Conservation (phyloP, 164 flowering plant genomes). For the Aristolochia fimbriata region DNA sequence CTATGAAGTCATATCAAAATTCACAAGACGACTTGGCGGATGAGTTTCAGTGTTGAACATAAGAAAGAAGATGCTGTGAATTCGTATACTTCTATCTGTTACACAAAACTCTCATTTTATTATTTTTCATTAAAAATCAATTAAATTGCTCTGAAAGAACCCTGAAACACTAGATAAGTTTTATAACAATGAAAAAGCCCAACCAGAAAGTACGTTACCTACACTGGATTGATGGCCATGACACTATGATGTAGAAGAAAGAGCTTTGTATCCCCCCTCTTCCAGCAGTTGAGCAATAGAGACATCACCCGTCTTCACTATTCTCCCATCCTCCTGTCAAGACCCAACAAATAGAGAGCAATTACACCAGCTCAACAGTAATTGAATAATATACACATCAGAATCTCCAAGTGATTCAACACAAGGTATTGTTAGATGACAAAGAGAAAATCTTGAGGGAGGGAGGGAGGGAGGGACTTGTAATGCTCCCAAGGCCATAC, state of each 20-base stretch:
- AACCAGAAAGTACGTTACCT: background rate
- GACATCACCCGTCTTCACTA: slow-evolving; percentile 76
- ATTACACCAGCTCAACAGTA: background rate
- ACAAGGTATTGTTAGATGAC: background rate
- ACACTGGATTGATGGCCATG: background rate
- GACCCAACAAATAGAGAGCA: slow-evolving; percentile 1
- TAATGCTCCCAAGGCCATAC: slow-evolving; percentile 31
- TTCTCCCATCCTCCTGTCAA: slow-evolving; percentile 72
- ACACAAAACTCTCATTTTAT: no score
- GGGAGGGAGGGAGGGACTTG: background rate
- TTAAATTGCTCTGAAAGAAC: background rate
- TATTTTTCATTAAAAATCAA: no score
- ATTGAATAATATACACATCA: background rate
- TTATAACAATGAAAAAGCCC: no score
- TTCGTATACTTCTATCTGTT: no score
- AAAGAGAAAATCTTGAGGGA: background rate
- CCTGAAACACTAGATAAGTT: background rate
- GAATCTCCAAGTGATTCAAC: background rate
- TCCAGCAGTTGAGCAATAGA: slow-evolving; percentile 65
- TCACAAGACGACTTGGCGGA: no score
- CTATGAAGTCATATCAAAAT: no score
- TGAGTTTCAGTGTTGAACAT: no score
- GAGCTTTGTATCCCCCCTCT: slow-evolving; percentile 75
- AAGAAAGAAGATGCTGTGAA: no score
- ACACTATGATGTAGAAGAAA: slow-evolving; percentile 28